Percentiles rank a stretch among this genome's conserved stretches.
These are phyloP conservation scores for Ogataea pignaliae DNA, from an alignment of 805 yeast genomes.

Conservation along the genomic window DNA sequence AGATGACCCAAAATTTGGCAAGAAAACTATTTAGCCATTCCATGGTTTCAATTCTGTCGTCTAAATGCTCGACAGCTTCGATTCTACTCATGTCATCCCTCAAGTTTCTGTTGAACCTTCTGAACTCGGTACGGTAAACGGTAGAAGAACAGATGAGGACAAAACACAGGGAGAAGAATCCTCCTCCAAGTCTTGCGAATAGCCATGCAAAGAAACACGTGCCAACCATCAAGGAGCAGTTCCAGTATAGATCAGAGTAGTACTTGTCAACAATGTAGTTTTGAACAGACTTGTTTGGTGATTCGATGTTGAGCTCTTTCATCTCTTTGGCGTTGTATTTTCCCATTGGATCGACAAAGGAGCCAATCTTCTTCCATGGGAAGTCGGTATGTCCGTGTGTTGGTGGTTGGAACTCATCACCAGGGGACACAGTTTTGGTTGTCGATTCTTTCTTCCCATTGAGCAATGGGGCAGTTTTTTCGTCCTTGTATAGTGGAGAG, in stretches of 20 bases:
- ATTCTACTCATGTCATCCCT: slow-evolving; percentile 73
- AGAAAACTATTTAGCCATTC: slow-evolving; percentile 76
- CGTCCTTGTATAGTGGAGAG: no score
- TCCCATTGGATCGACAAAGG: slow-evolving; percentile 24
- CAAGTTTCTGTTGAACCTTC: slow-evolving; percentile 69
- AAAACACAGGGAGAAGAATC: slow-evolving; percentile 56
- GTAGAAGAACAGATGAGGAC: slow-evolving; percentile 60
- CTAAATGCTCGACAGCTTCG: slow-evolving; percentile 58
- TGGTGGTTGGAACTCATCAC: no score
- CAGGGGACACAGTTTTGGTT: no score
- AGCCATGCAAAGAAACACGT: slow-evolving; percentile 72
- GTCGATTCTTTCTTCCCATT: no score
- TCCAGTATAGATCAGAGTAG: slow-evolving; percentile 69
- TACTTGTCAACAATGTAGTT: slow-evolving; percentile 64
- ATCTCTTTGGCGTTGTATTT: slow-evolving; percentile 18
- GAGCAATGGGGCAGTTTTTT: no score
- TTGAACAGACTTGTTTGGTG: slow-evolving; percentile 36
- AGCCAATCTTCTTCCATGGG: slow-evolving; percentile 34
- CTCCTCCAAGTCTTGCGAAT: slow-evolving; percentile 58
- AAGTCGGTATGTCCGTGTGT: slow-evolving; percentile 13
- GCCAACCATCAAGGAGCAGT: slow-evolving; percentile 58
- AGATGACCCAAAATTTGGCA: slow-evolving; percentile 81
- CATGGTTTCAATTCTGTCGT: slow-evolving; percentile 65
- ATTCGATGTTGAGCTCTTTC: slow-evolving; percentile 12
- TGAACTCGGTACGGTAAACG: slow-evolving; percentile 66